These are phyloP conservation scores for Metschnikowia santaceciliae DNA, from an alignment of 805 yeast species.

Conservation along the genomic window DNA sequence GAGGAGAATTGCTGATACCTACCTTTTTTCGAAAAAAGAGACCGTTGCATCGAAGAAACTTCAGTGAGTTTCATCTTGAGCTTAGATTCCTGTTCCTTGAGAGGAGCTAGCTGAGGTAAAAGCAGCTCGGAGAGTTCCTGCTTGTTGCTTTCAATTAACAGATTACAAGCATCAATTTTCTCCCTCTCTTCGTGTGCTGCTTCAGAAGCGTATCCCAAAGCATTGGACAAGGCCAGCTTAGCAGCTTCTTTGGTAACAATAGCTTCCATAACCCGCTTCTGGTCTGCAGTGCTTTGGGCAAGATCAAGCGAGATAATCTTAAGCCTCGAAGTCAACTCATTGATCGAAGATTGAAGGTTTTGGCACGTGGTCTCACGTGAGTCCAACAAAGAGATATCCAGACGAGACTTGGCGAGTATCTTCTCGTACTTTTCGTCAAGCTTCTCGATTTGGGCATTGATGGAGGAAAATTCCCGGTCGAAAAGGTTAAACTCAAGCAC, in stretches of 20 bases:
- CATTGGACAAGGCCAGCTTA: slow-evolving; percentile 39
- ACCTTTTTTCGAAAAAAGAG: slow-evolving; percentile 66
- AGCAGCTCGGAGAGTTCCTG: slow-evolving; percentile 31
- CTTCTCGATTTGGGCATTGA: slow-evolving; percentile 55
- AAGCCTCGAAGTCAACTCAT: slow-evolving; percentile 43
- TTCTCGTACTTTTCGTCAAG: slow-evolving; percentile 56
- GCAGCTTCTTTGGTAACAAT: slow-evolving; percentile 49
- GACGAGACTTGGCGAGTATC: slow-evolving; percentile 49
- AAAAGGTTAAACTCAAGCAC: slow-evolving; percentile 69
- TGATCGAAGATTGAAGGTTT: slow-evolving; percentile 43
- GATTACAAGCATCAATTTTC: slow-evolving; percentile 19
- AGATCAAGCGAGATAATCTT: slow-evolving; percentile 56
- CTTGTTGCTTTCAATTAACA: slow-evolving; percentile 35
- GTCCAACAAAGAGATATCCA: slow-evolving; percentile 53
- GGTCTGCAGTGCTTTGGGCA: slow-evolving; percentile 48
- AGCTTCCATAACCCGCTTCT: slow-evolving; percentile 44
- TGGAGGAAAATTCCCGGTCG: slow-evolving; percentile 68
- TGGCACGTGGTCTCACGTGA: slow-evolving; percentile 53
- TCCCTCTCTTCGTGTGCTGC: slow-evolving; percentile 23
- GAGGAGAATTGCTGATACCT: slow-evolving; percentile 57
- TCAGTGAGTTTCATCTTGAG: slow-evolving; percentile 37
- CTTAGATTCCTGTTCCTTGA: slow-evolving; percentile 38
- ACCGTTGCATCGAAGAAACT: slow-evolving; percentile 51
- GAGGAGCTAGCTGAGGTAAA: slow-evolving; percentile 24
- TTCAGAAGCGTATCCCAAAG: slow-evolving; percentile 28